Evolutionary conservation across 2,329 filamentous ascomycete species (phyloP).

Genomic region (Didymella glomerata): DNA sequence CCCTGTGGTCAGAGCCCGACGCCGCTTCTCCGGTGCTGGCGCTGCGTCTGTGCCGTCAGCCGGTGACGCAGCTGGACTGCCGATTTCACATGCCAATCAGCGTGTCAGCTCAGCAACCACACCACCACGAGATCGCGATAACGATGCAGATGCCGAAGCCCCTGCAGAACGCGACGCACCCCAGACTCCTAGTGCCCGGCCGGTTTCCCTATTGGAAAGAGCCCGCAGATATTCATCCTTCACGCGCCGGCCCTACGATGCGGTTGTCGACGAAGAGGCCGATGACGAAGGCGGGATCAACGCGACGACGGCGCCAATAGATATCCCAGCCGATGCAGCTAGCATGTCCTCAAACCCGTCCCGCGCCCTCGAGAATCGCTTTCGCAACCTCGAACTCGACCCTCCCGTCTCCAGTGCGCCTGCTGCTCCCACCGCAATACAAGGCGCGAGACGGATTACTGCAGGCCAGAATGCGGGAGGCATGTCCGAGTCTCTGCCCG

Average conservation of each 20-base stretch:
- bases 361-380: conserved; percentile 38
- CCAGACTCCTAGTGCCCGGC: conserved; percentile 16
- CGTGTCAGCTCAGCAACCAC: conserved; percentile 19
- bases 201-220: conserved; percentile 26
- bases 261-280: conserved; percentile 32
- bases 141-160: conserved; percentile 17
- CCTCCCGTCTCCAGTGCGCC: conserved; percentile 36
- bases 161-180: conserved; percentile 21
- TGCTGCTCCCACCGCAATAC: conserved; percentile 26
- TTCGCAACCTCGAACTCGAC: conserved; percentile 39
- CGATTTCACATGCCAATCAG: conserved; percentile 43
- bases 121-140: conserved; percentile 16
- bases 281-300: conserved; percentile 26
- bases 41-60: conserved; percentile 27
- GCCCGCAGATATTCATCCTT: conserved; percentile 35
- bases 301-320: conserved; percentile 34
- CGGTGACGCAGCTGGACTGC: conserved; percentile 24
- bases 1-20: conserved; percentile 52
- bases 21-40: conserved; percentile 46
- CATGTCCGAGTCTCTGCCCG: conserved; percentile 54
- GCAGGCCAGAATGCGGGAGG: conserved; percentile 35
- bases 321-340: conserved; percentile 29
- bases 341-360: conserved; percentile 46
- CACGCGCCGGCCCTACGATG: conserved; percentile 36
- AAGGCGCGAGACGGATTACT: conserved; percentile 16